Evolutionary conservation across 2,329 filamentous ascomycete genomes (phyloP).

Genomic region (Colletotrichum trifolii): DNA sequence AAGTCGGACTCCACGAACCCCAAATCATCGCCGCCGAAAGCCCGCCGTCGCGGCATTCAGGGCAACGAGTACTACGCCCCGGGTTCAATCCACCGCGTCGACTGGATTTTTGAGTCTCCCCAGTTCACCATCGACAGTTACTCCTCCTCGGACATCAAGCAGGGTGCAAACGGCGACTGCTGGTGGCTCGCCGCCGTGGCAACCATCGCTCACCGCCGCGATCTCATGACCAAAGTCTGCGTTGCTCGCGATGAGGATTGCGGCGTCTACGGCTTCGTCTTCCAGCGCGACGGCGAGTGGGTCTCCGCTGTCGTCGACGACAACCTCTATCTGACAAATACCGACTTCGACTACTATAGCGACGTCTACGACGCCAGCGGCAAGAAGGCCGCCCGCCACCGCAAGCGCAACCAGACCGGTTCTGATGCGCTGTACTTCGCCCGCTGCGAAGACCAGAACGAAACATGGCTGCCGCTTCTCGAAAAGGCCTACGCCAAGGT

Average conservation of each 20-base stretch:
- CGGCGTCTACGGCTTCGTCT: constrained; percentile 80
- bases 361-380: constrained; percentile 53
- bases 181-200: constrained; percentile 79
- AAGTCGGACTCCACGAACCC: background rate
- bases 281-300: constrained; percentile 78
- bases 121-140: constrained; percentile 54
- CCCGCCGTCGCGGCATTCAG: constrained; percentile 28
- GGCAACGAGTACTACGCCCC: constrained; percentile 42
- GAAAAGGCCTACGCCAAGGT: constrained; percentile 84
- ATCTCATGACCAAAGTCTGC: constrained; percentile 74
- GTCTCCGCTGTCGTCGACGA: constrained; percentile 78
- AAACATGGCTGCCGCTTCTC: constrained; percentile 79
- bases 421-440: constrained; percentile 77
- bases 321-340: constrained; percentile 56
- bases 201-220: constrained; percentile 73
- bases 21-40: background rate
- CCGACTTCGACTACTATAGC: constrained; percentile 38
- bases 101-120: constrained; percentile 55
- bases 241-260: constrained; percentile 74
- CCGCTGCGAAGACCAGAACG: constrained; percentile 74
- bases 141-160: constrained; percentile 54
- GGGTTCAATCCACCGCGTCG: constrained; percentile 54
- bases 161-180: constrained; percentile 70
- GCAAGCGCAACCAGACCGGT: constrained; percentile 72
- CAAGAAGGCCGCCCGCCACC: constrained; percentile 69